phyloP scores from a whole-genome alignment of 345 rosid genomes.

The Eucalyptus rudis region DNA sequence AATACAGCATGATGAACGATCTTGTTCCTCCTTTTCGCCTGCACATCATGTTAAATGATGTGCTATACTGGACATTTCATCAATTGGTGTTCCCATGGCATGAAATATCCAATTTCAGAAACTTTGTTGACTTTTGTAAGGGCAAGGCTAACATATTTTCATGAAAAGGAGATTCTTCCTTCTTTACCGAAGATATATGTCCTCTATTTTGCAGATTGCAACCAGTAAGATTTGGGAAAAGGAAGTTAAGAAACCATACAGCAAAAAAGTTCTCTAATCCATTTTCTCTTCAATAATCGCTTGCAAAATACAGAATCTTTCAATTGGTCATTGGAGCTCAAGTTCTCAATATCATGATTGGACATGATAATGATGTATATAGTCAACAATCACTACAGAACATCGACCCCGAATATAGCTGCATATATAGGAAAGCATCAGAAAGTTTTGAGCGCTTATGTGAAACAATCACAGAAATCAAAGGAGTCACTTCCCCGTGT shows the following conservation, averaged over 20 bases:
- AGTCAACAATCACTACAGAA: background rate
- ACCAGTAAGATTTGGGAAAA: background rate
- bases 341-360: background rate
- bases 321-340: background rate
- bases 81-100: background rate
- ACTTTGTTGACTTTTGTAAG: background rate
- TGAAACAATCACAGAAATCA: background rate
- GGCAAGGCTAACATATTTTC: background rate
- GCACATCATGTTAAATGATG: background rate
- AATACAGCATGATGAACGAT: background rate
- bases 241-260: background rate
- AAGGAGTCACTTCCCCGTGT: background rate
- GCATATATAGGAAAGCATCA: background rate
- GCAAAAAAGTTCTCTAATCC: background rate
- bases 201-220: background rate
- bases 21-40: background rate
- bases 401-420: background rate
- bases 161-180: background rate
- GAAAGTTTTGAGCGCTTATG: background rate
- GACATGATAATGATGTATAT: background rate
- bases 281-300: background rate
- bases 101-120: background rate
- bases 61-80: background rate
- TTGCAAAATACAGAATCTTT: background rate
- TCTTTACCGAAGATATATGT: background rate